Percentiles rank a stretch among this genome's conserved stretches.
Evolutionary conservation across 192 early-diverging fungal species (phyloP).

Genomic region (Coemansia sp.): DNA sequence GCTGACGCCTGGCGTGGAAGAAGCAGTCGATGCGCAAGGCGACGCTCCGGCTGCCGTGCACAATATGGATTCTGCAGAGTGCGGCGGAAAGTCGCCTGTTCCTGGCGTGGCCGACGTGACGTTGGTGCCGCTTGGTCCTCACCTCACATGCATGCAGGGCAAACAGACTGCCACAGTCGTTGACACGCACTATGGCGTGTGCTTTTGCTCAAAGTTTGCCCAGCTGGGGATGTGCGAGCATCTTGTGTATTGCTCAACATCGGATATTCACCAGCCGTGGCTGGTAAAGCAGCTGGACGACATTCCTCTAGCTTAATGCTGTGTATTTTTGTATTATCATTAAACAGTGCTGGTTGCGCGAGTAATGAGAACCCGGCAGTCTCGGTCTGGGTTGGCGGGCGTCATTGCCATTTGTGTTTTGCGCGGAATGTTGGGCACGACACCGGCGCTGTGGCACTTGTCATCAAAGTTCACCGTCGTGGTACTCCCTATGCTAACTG

Average conservation of each 20-base stretch:
- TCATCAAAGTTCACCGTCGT: neutral
- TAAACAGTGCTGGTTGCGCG: neutral
- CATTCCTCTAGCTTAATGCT: constrained; percentile 9
- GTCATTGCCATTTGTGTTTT: constrained; percentile 42
- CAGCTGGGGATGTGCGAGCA: constrained; percentile 24
- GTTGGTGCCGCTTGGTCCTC: neutral
- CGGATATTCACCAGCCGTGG: constrained; percentile 32
- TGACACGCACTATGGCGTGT: constrained; percentile 26
- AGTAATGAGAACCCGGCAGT: constrained; percentile 31
- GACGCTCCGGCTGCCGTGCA: neutral
- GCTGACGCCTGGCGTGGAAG: constrained; percentile 20
- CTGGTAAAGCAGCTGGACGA: constrained; percentile 17
- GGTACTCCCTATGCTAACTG: neutral
- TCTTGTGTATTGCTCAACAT: constrained; percentile 26
- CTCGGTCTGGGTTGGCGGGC: constrained; percentile 34
- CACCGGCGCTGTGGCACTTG: neutral
- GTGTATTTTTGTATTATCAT: neutral
- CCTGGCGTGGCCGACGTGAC: neutral
- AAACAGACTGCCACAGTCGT: constrained; percentile 4
- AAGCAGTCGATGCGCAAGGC: neutral
- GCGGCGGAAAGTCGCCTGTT: constrained; percentile 3
- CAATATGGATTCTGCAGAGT: neutral
- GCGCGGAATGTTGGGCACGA: constrained; percentile 24
- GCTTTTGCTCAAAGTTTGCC: constrained; percentile 29
- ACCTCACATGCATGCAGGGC: too few relatives aligned